These are phyloP conservation scores for Trametes sp. DNA, from an alignment of 1,284 basidiomycete genomes.

Conservation along the genomic window DNA sequence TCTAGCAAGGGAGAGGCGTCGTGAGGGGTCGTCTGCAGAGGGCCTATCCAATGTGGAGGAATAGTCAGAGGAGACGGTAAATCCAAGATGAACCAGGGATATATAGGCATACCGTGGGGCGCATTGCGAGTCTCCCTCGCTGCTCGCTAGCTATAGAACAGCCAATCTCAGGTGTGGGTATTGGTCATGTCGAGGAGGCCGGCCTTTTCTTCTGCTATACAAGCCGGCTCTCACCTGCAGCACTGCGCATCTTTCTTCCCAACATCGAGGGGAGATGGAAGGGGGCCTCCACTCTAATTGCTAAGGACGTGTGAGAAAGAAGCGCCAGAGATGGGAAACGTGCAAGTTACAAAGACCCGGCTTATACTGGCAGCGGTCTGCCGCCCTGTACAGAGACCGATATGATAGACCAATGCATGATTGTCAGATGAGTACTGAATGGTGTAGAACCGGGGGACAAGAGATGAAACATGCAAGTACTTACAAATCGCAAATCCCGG, in stretches of 20 bases:
- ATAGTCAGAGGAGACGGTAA: conserved; percentile 3
- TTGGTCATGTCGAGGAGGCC: conserved; percentile 15
- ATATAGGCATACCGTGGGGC: conserved; percentile 12
- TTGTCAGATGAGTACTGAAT: too few relatives aligned
- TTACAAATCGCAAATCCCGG: too few relatives aligned
- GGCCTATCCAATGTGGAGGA: neutral
- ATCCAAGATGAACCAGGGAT: neutral
- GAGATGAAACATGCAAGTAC: too few relatives aligned
- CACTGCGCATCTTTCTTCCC: conserved; percentile 22
- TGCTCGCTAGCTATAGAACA: conserved; percentile 17
- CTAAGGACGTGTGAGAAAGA: conserved; percentile 25
- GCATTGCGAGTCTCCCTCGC: neutral
- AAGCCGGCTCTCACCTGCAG: conserved; percentile 19
- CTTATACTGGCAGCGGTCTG: neutral
- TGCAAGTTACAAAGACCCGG: neutral
- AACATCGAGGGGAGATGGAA: conserved; percentile 2
- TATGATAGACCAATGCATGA: neutral
- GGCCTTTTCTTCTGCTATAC: conserved; percentile 7
- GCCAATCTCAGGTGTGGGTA: conserved; percentile 28
- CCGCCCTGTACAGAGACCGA: neutral
- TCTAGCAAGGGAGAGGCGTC: neutral
- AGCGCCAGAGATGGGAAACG: conserved; percentile 21
- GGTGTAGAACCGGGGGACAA: neutral
- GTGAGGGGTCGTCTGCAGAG: conserved; percentile 1
- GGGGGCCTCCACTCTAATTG: conserved; percentile 14